These are phyloP conservation scores for Phytophthora boehmeriae DNA, from an alignment of 352 stramenopile species.

Conservation along the genomic window DNA sequence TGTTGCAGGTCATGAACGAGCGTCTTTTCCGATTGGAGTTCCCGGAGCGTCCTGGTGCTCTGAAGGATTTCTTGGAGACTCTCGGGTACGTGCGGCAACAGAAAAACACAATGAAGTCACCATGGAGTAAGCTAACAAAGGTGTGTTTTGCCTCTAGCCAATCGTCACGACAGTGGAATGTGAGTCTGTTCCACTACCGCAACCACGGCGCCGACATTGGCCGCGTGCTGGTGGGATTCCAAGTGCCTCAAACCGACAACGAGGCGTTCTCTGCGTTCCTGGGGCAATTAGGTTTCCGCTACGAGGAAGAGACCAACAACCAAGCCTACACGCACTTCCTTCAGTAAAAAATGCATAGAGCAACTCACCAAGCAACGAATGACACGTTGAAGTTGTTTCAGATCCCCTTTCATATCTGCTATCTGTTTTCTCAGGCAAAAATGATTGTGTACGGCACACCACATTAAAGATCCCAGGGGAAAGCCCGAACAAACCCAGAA, in stretches of 20 bases:
- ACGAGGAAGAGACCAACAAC: conserved; percentile 87
- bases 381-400: neutral
- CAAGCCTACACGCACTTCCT: conserved; percentile 82
- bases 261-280: conserved; percentile 70
- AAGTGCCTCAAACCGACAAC: conserved; percentile 81
- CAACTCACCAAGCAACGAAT: neutral
- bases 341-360: conserved; percentile 44
- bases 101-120: too few relatives aligned
- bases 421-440: neutral
- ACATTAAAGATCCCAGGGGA: too few relatives aligned
- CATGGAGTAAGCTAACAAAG: conserved; percentile 3
- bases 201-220: conserved; percentile 99
- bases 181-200: conserved; percentile 99
- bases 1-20: conserved; percentile 84
- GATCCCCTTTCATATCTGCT: neutral
- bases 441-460: too few relatives aligned
- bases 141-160: conserved; percentile 26
- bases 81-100: conserved; percentile 50
- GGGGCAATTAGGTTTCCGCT: conserved; percentile 73
- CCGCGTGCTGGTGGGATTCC: conserved; percentile 96
- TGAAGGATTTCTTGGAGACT: conserved; percentile 94
- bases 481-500: conserved; percentile 1
- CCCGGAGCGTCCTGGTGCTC: conserved; percentile 89
- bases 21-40: conserved; percentile 97
- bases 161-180: conserved; percentile 91